phyloP scores from a whole-genome alignment of 306 rosid species.

The Sophora flavescens region DNA sequence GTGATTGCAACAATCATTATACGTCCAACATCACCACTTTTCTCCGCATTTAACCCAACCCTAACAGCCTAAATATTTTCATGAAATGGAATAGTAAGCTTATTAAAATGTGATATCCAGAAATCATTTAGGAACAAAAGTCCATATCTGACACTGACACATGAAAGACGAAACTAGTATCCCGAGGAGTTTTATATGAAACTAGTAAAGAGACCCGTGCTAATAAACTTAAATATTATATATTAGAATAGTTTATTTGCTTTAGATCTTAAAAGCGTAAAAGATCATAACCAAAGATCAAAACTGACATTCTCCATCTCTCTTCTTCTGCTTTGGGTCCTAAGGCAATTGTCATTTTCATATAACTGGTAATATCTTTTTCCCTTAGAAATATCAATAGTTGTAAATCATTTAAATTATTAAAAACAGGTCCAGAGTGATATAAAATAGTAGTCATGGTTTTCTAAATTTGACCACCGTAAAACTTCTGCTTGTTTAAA shows the following conservation, averaged over 20 bases:
- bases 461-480: constrained; percentile 31
- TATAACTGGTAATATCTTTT: constrained; percentile 24
- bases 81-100: constrained; percentile 46
- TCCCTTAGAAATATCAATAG: constrained; percentile 17
- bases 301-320: constrained; percentile 26
- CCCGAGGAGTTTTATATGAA: constrained; percentile 8
- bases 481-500: constrained; percentile 19
- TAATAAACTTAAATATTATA: too few species aligned
- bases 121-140: constrained; percentile 25
- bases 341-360: constrained; percentile 34
- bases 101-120: constrained; percentile 16
- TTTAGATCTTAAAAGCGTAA: too few species aligned
- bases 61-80: constrained; percentile 77
- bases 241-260: too few species aligned
- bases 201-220: too few species aligned
- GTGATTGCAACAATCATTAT: constrained; percentile 96
- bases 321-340: constrained; percentile 36
- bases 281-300: not conserved
- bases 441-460: not conserved
- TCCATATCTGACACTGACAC: constrained; percentile 32
- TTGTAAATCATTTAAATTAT: constrained; percentile 34
- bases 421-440: constrained; percentile 7
- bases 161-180: constrained; percentile 31
- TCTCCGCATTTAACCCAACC: constrained; percentile 98
- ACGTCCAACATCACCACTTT: constrained; percentile 97